A percentile compares a stretch with the other conserved stretches of the same genome.
Conservation (phyloP, 352 stramenopile genomes). For the Phytophthora brassicae region DNA sequence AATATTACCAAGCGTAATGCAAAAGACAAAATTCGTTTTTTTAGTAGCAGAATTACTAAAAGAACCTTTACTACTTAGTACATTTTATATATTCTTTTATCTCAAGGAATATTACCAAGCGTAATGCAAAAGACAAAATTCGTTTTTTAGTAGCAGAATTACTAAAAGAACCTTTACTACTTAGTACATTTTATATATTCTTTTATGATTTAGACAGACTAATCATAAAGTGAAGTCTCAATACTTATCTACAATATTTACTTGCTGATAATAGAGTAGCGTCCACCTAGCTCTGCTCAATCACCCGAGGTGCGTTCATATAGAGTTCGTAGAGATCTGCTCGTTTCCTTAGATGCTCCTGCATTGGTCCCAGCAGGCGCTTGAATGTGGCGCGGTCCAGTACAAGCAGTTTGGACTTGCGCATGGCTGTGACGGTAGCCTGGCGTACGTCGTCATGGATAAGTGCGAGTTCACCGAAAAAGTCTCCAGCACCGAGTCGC, state of each 20-base stretch:
- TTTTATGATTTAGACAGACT: no score
- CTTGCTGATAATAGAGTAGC: conserved; percentile 17
- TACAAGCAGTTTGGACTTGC: conserved; percentile 80
- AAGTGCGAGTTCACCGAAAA: conserved; percentile 87
- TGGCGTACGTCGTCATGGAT: conserved; percentile 86
- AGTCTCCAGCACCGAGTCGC: conserved; percentile 56
- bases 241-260: conserved; percentile 35
- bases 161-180: no score
- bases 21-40: no score
- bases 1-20: no score
- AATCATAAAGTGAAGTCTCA: no score
- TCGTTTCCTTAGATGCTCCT: conserved; percentile 84
- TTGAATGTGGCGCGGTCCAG: conserved; percentile 91
- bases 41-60: no score
- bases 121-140: no score
- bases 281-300: conserved; percentile 17
- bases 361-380: conserved; percentile 83
- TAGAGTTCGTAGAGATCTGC: conserved; percentile 71
- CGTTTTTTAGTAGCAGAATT: no score
- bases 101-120: no score
- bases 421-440: conserved; percentile 87
- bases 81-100: no score
- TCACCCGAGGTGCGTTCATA: conserved; percentile 40
- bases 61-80: no score
- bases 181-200: no score